Conservation (phyloP, 1,284 basidiomycete genomes). For the Ceratobasidium sp. region DNA sequence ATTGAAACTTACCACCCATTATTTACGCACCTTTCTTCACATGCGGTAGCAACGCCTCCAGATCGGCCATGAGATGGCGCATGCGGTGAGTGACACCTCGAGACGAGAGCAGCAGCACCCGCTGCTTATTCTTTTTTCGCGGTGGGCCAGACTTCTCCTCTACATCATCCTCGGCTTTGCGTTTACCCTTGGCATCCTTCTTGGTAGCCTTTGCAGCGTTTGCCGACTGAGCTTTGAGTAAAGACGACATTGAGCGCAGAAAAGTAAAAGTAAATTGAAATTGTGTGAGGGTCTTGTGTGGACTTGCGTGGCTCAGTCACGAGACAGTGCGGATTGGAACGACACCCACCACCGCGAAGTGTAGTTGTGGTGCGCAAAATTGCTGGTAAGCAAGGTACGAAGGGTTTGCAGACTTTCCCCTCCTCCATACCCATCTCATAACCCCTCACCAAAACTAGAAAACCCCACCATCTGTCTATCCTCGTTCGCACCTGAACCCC, state of each 20-base stretch:
- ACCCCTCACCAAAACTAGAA: constrained; percentile 33
- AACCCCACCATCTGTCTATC: constrained; percentile 6
- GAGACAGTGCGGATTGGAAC: constrained; percentile 14
- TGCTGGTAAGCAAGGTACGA: constrained; percentile 36
- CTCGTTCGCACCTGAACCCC: constrained; percentile 26
- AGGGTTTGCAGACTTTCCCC: background rate
- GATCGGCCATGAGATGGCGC: constrained; percentile 96
- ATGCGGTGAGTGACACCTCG: constrained; percentile 96
- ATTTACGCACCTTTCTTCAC: constrained; percentile 87
- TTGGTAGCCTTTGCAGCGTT: constrained; percentile 62
- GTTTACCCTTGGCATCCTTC: constrained; percentile 57
- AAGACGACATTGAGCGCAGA: constrained; percentile 66
- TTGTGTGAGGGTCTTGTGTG: constrained; percentile 32
- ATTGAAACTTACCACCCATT: background rate
- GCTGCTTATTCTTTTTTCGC: constrained; percentile 82
- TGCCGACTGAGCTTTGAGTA: constrained; percentile 70
- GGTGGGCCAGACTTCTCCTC: constrained; percentile 48
- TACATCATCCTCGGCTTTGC: constrained; percentile 43
- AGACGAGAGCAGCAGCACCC: constrained; percentile 91
- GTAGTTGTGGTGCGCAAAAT: background rate
- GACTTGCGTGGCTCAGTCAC: constrained; percentile 24
- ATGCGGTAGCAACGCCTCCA: constrained; percentile 92
- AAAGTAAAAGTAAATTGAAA: constrained; percentile 31
- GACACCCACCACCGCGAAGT: constrained; percentile 27
- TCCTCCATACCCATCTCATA: constrained; percentile 42